Base-by-base conservation (phyloP, 2,329 filamentous ascomycete species). In the Hypocreales sp. region DNA sequence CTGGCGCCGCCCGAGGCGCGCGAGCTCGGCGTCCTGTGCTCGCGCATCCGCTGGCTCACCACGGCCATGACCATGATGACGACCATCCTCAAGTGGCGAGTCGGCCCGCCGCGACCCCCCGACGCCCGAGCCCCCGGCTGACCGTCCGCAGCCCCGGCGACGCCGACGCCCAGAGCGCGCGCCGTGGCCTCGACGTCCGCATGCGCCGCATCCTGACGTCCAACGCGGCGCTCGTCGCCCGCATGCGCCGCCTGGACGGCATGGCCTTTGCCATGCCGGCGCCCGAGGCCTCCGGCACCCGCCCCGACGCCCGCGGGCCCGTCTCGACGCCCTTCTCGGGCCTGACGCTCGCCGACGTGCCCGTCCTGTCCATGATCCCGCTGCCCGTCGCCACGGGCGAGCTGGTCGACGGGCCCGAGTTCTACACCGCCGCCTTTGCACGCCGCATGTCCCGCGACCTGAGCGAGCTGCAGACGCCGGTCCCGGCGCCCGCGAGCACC, bases 1-100 rank as follows among this genome's bases (percentile, higher is more conserved):
- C 22, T 33, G 9, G 18, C 25, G 13, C 20, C 27, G 17, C 28
- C 28, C 19, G 29, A 35, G 22, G 29, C n/a, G 13, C n/a, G 42
- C 28, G 43, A 45, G 35, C 35, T 49, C 16, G 41, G 32, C 15
- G 37, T 40, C 5, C 35, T 54, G 5, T 51, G 44, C 25, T 41
- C 46, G 3, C 40, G 51, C 5, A 43, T 54, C 7, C 43, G 46
- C 17, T 54, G 48, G 47, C 50, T 53, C 37, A 51, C 48, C 25
- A 36, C 54, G 13, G 52, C 50, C n/a, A 50, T 53, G 37, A 49
- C 47, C 11, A 48, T 53, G 43, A 51, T 54, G 42, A 51, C 49
- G 41, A 54, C 50, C 5, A 48, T 54, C 22, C 36, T 54, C 13
- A 52, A 54, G 36, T 54, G 51, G 50, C 53, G 38, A 38, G 44